phyloP scores from a whole-genome alignment of 129 eudicot genomes.

The Pulicaria dysenterica region DNA sequence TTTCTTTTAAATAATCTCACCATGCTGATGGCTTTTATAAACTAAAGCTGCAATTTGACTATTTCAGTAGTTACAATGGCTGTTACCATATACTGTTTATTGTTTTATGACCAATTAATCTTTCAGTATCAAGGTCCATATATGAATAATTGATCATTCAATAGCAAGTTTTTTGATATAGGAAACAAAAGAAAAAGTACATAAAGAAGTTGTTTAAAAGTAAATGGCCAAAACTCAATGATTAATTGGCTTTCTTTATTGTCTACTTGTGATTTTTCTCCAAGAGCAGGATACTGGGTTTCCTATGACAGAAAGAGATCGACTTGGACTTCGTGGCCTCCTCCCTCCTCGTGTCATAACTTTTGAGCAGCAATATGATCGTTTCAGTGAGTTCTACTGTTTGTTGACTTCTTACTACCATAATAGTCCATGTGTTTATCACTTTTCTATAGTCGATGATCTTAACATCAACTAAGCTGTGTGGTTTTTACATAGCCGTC shows the following conservation, averaged over 20 bases:
- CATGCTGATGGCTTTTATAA: no score
- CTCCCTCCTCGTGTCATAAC: constrained; percentile 97
- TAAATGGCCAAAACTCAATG: not conserved
- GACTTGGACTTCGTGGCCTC: constrained; percentile 97
- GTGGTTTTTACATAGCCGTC: constrained; percentile 6
- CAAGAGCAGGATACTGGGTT: constrained; percentile 83
- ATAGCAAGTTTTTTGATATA: not conserved
- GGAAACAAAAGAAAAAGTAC: not conserved
- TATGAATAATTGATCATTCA: not conserved
- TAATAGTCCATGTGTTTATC: not conserved
- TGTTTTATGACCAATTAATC: not conserved
- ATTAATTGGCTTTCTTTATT: not conserved
- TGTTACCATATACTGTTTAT: not conserved
- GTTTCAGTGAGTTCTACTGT: constrained; percentile 66
- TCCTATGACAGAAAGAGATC: constrained; percentile 87
- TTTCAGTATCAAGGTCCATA: not conserved
- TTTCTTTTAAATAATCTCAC: no score
- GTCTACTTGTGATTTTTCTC: constrained; percentile 25
- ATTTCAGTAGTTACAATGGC: not conserved
- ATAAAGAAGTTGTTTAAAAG: not conserved
- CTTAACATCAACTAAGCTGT: not conserved
- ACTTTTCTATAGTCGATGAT: not conserved
- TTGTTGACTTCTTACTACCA: not conserved
- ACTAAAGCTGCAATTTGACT: not conserved
- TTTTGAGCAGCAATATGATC: constrained; percentile 88